phyloP scores from a whole-genome alignment of 139 green algal species.

The Coelastrella sp. region DNA sequence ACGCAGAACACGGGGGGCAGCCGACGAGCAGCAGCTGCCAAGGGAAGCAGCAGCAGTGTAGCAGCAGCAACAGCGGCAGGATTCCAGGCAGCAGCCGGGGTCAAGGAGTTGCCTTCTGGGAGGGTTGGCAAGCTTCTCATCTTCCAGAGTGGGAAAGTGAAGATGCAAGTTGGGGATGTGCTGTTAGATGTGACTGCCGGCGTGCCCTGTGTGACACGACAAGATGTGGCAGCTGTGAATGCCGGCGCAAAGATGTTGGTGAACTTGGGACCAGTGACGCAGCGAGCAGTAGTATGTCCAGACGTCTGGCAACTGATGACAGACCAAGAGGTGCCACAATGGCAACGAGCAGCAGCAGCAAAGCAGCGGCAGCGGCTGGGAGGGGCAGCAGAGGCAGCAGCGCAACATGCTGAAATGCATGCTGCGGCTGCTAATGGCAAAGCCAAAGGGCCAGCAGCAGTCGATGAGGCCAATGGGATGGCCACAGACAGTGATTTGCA shows the following conservation, averaged over 20 bases:
- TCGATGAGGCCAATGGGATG: conserved; percentile 10
- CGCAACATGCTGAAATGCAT: neutral
- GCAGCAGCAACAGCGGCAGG: conserved; percentile 22
- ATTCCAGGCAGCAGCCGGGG: neutral
- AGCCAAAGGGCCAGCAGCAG: neutral
- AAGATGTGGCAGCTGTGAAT: conserved; percentile 68
- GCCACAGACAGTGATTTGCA: conserved; percentile 10
- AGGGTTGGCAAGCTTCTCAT: conserved; percentile 63
- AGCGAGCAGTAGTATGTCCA: conserved; percentile 63
- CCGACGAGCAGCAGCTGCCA: neutral
- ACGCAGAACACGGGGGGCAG: neutral
- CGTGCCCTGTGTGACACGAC: conserved; percentile 50
- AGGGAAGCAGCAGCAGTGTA: conserved; percentile 4
- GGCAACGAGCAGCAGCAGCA: conserved; percentile 1
- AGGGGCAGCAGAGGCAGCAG: conserved; percentile 33
- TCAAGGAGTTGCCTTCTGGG: conserved; percentile 28
- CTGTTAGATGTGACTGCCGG: conserved; percentile 68
- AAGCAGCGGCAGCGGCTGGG: conserved; percentile 1
- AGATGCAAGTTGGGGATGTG: conserved; percentile 66
- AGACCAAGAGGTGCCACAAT: conserved; percentile 6
- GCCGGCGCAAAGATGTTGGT: conserved; percentile 28
- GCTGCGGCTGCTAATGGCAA: neutral
- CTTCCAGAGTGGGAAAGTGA: conserved; percentile 71
- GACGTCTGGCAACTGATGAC: conserved; percentile 70
- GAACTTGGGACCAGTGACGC: conserved; percentile 58